Base-by-base conservation (phyloP, 306 rosid genomes). In the Cucurbita pepo region DNA sequence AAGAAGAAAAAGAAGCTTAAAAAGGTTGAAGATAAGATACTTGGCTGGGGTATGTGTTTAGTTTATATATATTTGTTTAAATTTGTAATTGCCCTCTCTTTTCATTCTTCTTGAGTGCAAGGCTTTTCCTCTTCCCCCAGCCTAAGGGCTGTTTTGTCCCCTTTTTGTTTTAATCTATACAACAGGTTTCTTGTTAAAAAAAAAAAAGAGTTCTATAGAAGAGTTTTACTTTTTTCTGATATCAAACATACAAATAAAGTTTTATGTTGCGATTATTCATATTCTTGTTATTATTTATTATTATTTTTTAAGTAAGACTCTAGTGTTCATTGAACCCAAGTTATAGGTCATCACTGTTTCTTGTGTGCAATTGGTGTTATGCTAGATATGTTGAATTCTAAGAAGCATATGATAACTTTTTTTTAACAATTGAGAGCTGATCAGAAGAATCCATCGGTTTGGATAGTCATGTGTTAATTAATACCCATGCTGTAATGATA, bases 11-110 rank as follows among this genome's bases (percentile, higher is more conserved):
- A 81, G 86, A 94, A 88, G 84, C 79, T 91, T 71, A 95, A 88
- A 82, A 95, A 80, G 81, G 89, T 85, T 65, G 97, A 95, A 85
- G 96, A 95, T 18, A 95, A 77, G 88, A 91, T 95, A 87, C 99
- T 95, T 77, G 95, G 99, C 74, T 95, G 99, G 99, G 95, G 99
- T 91, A 87, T 55, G 89, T 59, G 12, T 59, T 59, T 34, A 34
- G 40, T 14, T 14, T 37, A 50, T 50, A 4, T 51, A 51, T 51
- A 14, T 14, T 4, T 43, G 8, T 43, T 51, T 15, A 51, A 51
- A n/a, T 51, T 51, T 15, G 18, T 51, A 51, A 51, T 51, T 7
- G 5, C 16, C 55, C 19, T 51, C 54, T 56, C 56, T 3, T 2
- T 57, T 25, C n/a, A 57, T 57, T 25, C 63, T 25, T 58, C 41